Evolutionary conservation across 192 early-diverging fungal genomes (phyloP).

Genomic region (Pecoramyces ruminantium): DNA sequence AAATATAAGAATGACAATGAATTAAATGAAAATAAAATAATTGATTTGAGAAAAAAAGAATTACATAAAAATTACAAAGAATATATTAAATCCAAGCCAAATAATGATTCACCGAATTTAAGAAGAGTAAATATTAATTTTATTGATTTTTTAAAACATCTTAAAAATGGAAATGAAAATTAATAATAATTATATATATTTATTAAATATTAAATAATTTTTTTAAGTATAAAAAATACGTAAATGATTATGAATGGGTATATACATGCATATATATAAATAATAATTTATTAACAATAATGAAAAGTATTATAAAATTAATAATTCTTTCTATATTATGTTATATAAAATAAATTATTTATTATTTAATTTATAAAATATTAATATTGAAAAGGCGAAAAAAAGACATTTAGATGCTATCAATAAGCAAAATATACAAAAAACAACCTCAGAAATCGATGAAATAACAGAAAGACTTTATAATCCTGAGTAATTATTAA

Average conservation of each 20-base stretch:
- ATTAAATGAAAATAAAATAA: neutral
- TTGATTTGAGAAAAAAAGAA: neutral
- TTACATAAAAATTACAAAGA: neutral
- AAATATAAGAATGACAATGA: neutral
- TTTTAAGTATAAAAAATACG: neutral
- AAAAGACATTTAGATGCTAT: neutral
- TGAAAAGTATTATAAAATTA: too few relatives aligned
- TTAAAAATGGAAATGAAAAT: too few relatives aligned
- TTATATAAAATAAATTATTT: too few relatives aligned
- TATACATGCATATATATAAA: too few relatives aligned
- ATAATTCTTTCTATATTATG: too few relatives aligned
- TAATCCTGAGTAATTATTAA: neutral
- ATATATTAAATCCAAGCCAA: neutral
- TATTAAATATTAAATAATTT: too few relatives aligned
- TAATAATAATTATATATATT: too few relatives aligned
- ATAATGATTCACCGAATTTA: neutral
- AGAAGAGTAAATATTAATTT: neutral
- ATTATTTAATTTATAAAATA: too few relatives aligned
- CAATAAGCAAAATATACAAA: neutral
- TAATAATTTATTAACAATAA: too few relatives aligned
- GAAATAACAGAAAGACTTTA: neutral
- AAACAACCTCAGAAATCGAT: neutral
- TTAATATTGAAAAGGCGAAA: neutral
- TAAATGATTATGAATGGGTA: neutral
- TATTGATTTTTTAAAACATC: too few relatives aligned